Evolutionary conservation across 805 yeast species (phyloP), one percentile per base, ranked within the genome.

Genomic region (Ascoidea tarda): DNA sequence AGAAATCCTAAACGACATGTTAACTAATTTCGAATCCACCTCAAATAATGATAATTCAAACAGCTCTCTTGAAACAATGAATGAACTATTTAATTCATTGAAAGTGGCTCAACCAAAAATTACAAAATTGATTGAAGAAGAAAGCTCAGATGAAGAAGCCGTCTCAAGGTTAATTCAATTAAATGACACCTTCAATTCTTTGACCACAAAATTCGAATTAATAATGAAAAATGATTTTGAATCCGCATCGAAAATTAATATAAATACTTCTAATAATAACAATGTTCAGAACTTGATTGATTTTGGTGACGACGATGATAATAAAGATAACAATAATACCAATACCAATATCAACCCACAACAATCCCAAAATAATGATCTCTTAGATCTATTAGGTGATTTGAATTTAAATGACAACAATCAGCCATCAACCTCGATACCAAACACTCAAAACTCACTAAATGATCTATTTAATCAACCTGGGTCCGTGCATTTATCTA

Each of bases 71-170:
- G 98, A 91, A 59, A 90, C 96, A 3, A 66, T 87, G 16, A 72
- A 75, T 49, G 98, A 93, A 60, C 73, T 93, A 53, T 86, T 81
- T 60, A 74, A 81, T 48, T 74, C 96, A 1, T 72, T 93, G 59
- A 90, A 86, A 65, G 81, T 81, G 49, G 81, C 96, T 33, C 89
- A 83, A 62, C 96, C 97, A 46, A 88, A 85, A 60, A 78, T 93
- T 58, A 85, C 85, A 64, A 84, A 82, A 59, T 84, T 93, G 59
- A 79, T 87, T 55, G 84, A 79, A 60, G 96, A 88, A 61, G 96
- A 87, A 61, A 76, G 78, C 45, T 82, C 80, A 31, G 80, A 81
- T 56, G 86, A 82, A 48, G 76, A 71, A 38, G 76, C 84, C 6
- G 85, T 87, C 44, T 73, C 72, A 50, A 81, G 79, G 54, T 69